Percentiles rank a stretch among this genome's conserved stretches.
Conservation (phyloP, 2,329 filamentous ascomycete genomes). For the Acrocalymma vagum region DNA sequence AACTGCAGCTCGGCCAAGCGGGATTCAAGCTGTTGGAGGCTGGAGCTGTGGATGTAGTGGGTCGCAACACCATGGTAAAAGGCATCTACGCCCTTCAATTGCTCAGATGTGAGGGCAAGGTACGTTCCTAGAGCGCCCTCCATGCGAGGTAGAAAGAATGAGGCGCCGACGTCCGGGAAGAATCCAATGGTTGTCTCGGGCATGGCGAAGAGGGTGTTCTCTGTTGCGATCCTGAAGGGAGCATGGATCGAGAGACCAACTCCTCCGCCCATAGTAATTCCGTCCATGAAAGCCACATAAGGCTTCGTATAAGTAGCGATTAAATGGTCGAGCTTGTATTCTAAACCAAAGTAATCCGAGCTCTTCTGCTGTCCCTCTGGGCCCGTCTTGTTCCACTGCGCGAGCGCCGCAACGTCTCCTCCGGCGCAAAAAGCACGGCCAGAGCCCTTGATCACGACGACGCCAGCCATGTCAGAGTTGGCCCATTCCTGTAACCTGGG, state of each 20-base stretch:
- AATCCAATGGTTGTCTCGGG: conserved; percentile 98
- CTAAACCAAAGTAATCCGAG: conserved; percentile 86
- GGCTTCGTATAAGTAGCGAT: conserved; percentile 95
- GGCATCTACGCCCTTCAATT: conserved; percentile 81
- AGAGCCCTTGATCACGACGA: conserved; percentile 89
- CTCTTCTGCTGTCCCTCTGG: conserved; percentile 76
- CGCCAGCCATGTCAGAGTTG: conserved; percentile 92
- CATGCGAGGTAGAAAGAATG: conserved; percentile 93
- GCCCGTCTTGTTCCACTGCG: conserved; percentile 74
- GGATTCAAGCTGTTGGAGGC: conserved; percentile 80
- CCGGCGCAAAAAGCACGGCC: conserved; percentile 92
- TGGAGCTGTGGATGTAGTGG: conserved; percentile 93
- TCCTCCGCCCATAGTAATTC: conserved; percentile 97
- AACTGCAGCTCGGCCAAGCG: conserved; percentile 91
- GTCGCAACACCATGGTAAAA: conserved; percentile 94
- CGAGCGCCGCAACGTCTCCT: conserved; percentile 86
- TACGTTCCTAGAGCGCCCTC: conserved; percentile 89
- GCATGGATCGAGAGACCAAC: conserved; percentile 95
- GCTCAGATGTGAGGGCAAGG: conserved; percentile 88
- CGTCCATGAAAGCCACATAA: conserved; percentile 95
- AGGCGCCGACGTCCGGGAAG: conserved; percentile 97
- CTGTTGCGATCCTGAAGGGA: conserved; percentile 94
- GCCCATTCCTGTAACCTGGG: conserved; percentile 92
- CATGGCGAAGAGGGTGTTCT: conserved; percentile 96
- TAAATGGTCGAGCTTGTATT: conserved; percentile 95